Base-by-base conservation (phyloP, 495 filamentous ascomycete species). In the Pseudevernia furfuracea region DNA sequence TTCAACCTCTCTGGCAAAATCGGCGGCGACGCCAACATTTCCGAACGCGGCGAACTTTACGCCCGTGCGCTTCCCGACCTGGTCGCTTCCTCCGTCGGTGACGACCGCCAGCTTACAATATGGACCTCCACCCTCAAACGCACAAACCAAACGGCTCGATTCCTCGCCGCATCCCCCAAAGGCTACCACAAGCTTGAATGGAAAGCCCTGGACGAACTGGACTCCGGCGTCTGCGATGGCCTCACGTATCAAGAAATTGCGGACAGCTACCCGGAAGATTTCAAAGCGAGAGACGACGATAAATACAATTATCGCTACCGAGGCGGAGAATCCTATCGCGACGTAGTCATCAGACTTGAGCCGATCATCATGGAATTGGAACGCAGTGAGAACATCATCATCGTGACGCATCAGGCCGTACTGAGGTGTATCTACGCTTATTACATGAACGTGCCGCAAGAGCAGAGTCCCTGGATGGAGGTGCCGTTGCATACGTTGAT, bases 361-460 rank as follows among this genome's bases (percentile, higher is more conserved):
- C 94, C 94, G 57, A 98, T 98, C 75, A 98, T 98, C 78, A 98
- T 98, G 94, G 94, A 98, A 71, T 79, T 98, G 53, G 94, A 98
- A 75, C 85, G 94, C 62, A 89, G 85, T 69, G 94, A 97, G 73
- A 93, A 98, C 70, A 96, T 98, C 66, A 87, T 98, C 62, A 96
- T 98, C 71, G 92, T 98, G 56, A 97, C 94, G 9, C 94, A 98
- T 74, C 94, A 98, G 74, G 94, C 94, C 5, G 92, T 98, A 30
- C 80, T 98, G 62, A 85, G 94, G 60, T 98, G 94, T 77, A 97
- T 98, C 68, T 97, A 97, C 72, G 88, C 94, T 11, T 98, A 98
- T 73, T 98, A 97, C 75, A 96, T 97, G 88, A 95, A 97, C 68
- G 87, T 92, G 55, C 87, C 89, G 28, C 93, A 97, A 75, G 90